Conservation (phyloP, 2,329 filamentous ascomycete species). For the Exophiala spinifera region DNA sequence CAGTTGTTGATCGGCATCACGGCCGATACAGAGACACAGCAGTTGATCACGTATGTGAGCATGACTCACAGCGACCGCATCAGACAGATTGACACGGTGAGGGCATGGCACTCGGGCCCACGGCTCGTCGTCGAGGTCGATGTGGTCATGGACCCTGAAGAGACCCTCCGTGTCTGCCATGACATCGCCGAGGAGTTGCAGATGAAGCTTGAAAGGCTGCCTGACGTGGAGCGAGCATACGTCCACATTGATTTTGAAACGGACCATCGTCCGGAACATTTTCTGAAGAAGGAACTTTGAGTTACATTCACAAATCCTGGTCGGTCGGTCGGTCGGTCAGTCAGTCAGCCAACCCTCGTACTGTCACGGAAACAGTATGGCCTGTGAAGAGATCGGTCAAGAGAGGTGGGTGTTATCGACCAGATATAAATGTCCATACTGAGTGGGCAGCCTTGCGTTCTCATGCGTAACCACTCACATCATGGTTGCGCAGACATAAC, state of each 20-base stretch:
- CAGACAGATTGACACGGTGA: conserved; percentile 86
- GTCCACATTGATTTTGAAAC: conserved; percentile 98
- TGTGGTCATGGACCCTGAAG: conserved; percentile 80
- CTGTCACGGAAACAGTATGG: too few species aligned
- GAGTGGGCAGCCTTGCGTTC: too few species aligned
- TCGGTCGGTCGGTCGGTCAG: too few species aligned
- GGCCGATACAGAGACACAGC: conserved; percentile 79
- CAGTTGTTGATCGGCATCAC: conserved; percentile 85
- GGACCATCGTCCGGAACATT: conserved; percentile 86
- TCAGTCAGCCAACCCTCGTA: too few species aligned
- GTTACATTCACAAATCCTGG: neutral
- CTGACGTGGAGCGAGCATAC: conserved; percentile 88
- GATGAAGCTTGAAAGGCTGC: conserved; percentile 86
- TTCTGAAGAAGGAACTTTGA: conserved; percentile 62
- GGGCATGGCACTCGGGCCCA: conserved; percentile 86
- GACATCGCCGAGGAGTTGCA: conserved; percentile 93
- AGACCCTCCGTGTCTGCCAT: conserved; percentile 74
- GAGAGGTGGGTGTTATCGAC: too few species aligned
- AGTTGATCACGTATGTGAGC: conserved; percentile 93
- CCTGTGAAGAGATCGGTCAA: too few species aligned
- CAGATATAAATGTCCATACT: too few species aligned
- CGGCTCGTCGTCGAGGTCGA: conserved; percentile 93
- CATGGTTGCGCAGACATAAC: too few species aligned
- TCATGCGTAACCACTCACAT: too few species aligned
- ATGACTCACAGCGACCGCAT: conserved; percentile 83